Base-by-base conservation (phyloP, 805 yeast genomes). In the Kuraishia ogatae region DNA sequence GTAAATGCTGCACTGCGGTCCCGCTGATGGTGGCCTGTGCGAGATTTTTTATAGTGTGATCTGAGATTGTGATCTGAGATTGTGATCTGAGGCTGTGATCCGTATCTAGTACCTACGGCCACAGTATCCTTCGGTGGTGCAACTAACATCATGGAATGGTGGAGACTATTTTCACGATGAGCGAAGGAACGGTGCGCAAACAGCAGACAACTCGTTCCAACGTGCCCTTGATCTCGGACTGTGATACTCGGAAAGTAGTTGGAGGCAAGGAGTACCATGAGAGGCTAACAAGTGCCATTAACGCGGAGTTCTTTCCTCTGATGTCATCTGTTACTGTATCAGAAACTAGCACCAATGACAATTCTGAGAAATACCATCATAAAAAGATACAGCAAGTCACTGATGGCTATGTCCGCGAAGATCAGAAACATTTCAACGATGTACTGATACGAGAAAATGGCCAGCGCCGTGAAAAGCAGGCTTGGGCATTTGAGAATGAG, bases 231-330 rank as follows among this genome's bases (percentile, higher is more conserved):
- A 47, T 47, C 6, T 47, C 50, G 13, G 10, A 4, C 10, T 5
- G 7, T 26, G 52, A 50, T 8, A 28, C 21, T 19, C 43, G 39
- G n/a, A 10, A 39, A 17, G 48, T 51, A 2, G 17, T 39, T 23
- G 24, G 21, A 10, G 11, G 11, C 20, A 21, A 20, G 17, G 53
- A 51, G 48, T 51, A 51, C 48, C 19, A 19, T 10, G 48, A 39
- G 5, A 29, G 48, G 29, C 53, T 51, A 7, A n/a, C 19, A 2
- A 23, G 20, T 20, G 53, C 53, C 26, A 39, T 51, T 48, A 35
- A 17, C 48, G 10, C 6, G 5, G 53, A 51, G 53, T 51, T 51
- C 53, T 51, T 51, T 47, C 53, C 53, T 17, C 19, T 29, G 43
- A 19, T 50, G 22, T 23, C 21, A 11, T 17, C 26, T 13, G 29